These are phyloP conservation scores for Bonia amplexicaulis DNA, from an alignment of 176 grass and related monocot genomes.

Conservation along the genomic window DNA sequence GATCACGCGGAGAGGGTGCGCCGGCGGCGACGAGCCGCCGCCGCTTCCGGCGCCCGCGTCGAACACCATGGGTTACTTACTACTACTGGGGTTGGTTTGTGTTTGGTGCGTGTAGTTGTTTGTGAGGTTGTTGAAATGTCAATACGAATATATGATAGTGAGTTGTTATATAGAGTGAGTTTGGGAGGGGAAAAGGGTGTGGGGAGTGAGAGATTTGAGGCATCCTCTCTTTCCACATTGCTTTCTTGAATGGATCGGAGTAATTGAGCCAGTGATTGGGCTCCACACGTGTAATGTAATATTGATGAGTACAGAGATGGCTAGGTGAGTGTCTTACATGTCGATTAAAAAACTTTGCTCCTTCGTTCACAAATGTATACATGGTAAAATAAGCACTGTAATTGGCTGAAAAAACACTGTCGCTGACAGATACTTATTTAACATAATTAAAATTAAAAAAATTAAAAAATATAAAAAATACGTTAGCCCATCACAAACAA, in stretches of 20 bases:
- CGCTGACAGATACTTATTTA: too few species aligned
- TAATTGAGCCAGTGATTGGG: not conserved
- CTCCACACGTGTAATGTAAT: not conserved
- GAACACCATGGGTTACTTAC: slow-evolving; percentile 49
- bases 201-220: not conserved
- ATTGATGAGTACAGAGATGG: not conserved
- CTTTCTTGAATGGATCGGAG: not conserved
- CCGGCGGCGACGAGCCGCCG: not conserved
- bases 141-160: not conserved
- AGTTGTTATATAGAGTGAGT: not conserved
- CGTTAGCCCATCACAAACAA: too few species aligned
- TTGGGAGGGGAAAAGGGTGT: not conserved
- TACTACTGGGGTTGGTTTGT: not conserved
- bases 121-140: not conserved
- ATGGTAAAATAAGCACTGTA: too few species aligned
- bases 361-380: too few species aligned
- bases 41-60: not conserved
- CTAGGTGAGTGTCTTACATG: not conserved
- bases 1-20: slow-evolving; percentile 18
- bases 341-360: too few species aligned
- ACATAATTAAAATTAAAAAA: too few species aligned
- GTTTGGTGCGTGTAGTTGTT: not conserved
- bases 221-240: not conserved
- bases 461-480: too few species aligned
- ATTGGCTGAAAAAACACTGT: too few species aligned